A percentile compares a stretch with the other conserved stretches of the same genome.
Conservation (phyloP, 306 rosid species). For the Gleditsia sinensis region DNA sequence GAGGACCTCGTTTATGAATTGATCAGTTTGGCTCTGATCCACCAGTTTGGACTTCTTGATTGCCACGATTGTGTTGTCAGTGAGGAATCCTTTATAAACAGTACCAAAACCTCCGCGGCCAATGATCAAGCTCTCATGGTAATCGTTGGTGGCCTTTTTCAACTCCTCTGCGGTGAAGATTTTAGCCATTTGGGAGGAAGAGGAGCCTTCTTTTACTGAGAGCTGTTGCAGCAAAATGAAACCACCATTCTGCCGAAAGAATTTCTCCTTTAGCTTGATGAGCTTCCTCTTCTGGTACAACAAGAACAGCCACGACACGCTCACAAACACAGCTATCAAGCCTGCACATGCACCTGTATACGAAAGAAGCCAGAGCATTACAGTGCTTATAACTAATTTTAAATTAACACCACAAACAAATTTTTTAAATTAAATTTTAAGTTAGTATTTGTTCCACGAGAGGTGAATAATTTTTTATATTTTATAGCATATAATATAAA, state of each 20-base stretch:
- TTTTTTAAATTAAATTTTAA: no score
- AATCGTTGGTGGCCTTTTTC: neutral
- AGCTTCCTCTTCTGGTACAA: no score
- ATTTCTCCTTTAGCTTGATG: conserved; percentile 29
- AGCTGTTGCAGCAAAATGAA: conserved; percentile 28
- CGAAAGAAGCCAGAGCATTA: no score
- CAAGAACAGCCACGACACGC: conserved; percentile 25
- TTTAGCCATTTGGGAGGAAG: neutral
- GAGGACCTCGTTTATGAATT: neutral
- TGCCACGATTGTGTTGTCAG: no score
- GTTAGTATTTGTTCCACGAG: no score
- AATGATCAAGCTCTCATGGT: neutral
- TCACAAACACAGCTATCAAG: neutral
- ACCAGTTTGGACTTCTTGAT: neutral
- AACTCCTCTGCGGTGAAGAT: neutral
- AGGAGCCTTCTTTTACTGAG: neutral
- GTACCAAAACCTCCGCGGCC: no score
- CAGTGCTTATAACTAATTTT: no score
- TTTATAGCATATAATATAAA: no score
- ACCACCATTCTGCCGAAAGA: conserved; percentile 40
- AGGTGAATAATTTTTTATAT: no score
- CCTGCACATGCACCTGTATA: conserved; percentile 2
- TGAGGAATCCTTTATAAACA: no score
- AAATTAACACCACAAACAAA: no score
- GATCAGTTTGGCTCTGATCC: conserved; percentile 8